phyloP scores from a whole-genome alignment of 805 yeast species.

The Candida vartiovaarae region DNA sequence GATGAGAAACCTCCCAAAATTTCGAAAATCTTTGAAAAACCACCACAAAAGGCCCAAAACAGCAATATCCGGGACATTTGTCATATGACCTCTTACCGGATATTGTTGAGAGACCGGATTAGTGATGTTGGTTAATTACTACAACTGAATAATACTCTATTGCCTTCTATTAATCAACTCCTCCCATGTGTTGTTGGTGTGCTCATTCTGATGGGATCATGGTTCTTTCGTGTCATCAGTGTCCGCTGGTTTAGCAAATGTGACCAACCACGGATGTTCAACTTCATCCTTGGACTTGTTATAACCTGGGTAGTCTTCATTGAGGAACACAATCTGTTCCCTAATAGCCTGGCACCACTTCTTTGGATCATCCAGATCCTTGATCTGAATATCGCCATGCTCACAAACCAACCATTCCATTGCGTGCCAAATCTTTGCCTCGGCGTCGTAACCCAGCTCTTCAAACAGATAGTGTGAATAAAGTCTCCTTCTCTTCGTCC shows the following conservation, averaged over 20 bases:
- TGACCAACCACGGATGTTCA: too few species aligned
- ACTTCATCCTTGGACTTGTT: too few species aligned
- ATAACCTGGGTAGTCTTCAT: too few species aligned
- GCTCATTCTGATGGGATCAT: too few species aligned
- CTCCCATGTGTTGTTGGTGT: too few species aligned
- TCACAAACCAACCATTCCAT: constrained; percentile 24
- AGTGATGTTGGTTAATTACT: too few species aligned
- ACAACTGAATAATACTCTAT: too few species aligned
- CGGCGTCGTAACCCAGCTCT: constrained; percentile 25
- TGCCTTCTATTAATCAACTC: too few species aligned
- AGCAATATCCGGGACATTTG: neutral
- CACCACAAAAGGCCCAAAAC: neutral
- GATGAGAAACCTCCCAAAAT: neutral
- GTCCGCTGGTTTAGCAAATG: too few species aligned
- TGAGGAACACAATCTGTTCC: constrained; percentile 25
- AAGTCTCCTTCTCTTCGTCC: constrained; percentile 18
- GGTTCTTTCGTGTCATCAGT: too few species aligned
- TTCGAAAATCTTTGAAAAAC: neutral
- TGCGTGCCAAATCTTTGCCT: constrained; percentile 22
- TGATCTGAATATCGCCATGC: constrained; percentile 30
- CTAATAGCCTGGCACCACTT: constrained; percentile 32
- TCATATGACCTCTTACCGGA: too few species aligned
- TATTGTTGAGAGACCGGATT: too few species aligned
- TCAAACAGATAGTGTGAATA: constrained; percentile 14
- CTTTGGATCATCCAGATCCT: constrained; percentile 31